Evolutionary conservation across 768 basidiomycete genomes (phyloP), one percentile per base, ranked within the genome.

Genomic region (Goffeauzyma gilvescens): DNA sequence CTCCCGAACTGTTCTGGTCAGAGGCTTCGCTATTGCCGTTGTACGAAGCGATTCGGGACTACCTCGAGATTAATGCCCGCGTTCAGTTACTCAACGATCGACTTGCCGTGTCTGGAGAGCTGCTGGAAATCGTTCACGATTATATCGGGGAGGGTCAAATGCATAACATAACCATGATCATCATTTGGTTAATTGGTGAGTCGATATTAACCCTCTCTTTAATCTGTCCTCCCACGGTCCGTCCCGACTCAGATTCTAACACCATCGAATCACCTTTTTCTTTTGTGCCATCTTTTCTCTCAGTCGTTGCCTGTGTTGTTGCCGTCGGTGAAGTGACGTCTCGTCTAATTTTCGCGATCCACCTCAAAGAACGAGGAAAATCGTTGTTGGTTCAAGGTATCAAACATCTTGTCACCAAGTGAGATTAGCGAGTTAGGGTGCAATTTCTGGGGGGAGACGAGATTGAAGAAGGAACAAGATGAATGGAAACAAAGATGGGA

Each of bases 1-100:
- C 84, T 5, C 87, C 87, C 1, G 85, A 87, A 57, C 65, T 95
- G 34, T 95, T 95, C 63, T 93, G 87, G 89, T 78, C 76, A 39
- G 87, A 90, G 58, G 86, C 85, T 9, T 86, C 80, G 50, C 65
- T 90, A 52, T 80, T 81, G 54, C 79, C 76, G 22, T 63, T 95
- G 26, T 95, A 95, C 57, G 83, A 86, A 51, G 85, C 86, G 0
- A 85, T 89, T 35, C 69, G 85, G 44, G 87, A 87, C 52, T 95
- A 95, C 57, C 84, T 93, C 72, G 89, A 95, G 63, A 85, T 93
- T 40, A 75, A 74, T 26, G 74, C 71, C 4, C 65, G 89, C 26
- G 85, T 89, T 23, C 74, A 78, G 58, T 79, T 77, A 9, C 63
- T 95, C 50, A 90, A 89, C 58, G 87, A 90, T 59, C 80, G 83